Percentiles rank a stretch among this genome's conserved stretches.
Conservation (phyloP, 768 basidiomycete genomes). For the Agaricus subrufescens region DNA sequence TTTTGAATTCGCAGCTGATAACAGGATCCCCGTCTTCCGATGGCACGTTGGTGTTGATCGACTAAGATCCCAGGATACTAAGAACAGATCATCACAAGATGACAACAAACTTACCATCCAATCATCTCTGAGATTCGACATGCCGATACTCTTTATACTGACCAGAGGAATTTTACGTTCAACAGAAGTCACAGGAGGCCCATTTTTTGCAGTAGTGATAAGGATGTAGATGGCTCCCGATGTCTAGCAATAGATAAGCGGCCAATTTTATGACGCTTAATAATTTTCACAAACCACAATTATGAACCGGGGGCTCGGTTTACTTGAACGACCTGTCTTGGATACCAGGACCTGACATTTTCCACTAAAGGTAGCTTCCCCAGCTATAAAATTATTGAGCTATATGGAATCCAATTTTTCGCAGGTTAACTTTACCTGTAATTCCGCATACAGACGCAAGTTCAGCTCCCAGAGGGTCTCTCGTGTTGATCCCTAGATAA, state of each 20-base stretch:
- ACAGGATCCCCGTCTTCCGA: constrained; percentile 95
- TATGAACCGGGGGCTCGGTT: constrained; percentile 86
- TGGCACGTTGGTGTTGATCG: constrained; percentile 60
- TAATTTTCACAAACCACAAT: constrained; percentile 61
- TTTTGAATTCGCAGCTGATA: constrained; percentile 91
- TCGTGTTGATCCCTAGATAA: constrained; percentile 87
- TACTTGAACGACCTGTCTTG: constrained; percentile 83
- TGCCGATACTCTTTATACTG: constrained; percentile 79
- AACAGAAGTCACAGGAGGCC: constrained; percentile 47
- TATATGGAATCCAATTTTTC: background rate
- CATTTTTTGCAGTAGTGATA: constrained; percentile 57
- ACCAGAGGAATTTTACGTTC: constrained; percentile 90
- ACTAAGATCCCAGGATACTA: constrained; percentile 33
- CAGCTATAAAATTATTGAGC: constrained; percentile 39
- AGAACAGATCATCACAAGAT: background rate
- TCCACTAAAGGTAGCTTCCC: constrained; percentile 81
- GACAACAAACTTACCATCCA: constrained; percentile 69
- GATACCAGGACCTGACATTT: constrained; percentile 80
- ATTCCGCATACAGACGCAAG: constrained; percentile 69
- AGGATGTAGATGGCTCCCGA: constrained; percentile 82
- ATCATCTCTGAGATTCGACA: constrained; percentile 91
- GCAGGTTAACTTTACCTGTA: constrained; percentile 46
- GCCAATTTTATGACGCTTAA: background rate
- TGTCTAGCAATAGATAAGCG: constrained; percentile 44
- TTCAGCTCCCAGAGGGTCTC: constrained; percentile 72